A percentile compares a stretch with the other conserved stretches of the same genome.
Evolutionary conservation across 73 alveolate genomes (phyloP).

Genomic region (Tetrahymena thermophila): DNA sequence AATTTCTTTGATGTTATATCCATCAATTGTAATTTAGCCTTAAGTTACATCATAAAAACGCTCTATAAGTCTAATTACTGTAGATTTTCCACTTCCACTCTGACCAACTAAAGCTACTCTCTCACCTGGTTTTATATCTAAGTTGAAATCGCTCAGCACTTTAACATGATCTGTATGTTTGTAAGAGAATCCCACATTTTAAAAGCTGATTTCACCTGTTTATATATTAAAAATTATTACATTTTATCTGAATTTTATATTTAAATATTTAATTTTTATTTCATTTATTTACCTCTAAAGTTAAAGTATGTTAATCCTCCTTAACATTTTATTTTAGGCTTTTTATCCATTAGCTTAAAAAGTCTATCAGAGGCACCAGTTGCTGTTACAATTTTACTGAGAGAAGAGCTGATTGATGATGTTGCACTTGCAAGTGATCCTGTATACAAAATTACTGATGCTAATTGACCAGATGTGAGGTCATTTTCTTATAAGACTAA

Average conservation of each 20-base stretch:
- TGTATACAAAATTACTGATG: slow-evolving; percentile 28
- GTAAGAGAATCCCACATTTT: slow-evolving; percentile 15
- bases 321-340: slow-evolving; percentile 12
- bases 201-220: slow-evolving; percentile 11
- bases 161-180: slow-evolving; percentile 29
- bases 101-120: slow-evolving; percentile 62
- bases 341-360: slow-evolving; percentile 13
- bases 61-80: slow-evolving; percentile 70
- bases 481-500: slow-evolving; percentile 3
- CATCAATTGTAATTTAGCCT: slow-evolving; percentile 80
- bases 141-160: slow-evolving; percentile 43
- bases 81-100: slow-evolving; percentile 93
- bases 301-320: neutral
- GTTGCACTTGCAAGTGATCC: slow-evolving; percentile 11
- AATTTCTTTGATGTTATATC: slow-evolving; percentile 63
- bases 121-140: slow-evolving; percentile 49
- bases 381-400: slow-evolving; percentile 2
- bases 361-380: slow-evolving; percentile 9
- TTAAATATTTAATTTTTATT: too few relatives aligned
- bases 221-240: neutral
- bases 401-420: neutral
- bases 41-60: slow-evolving; percentile 87
- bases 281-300: neutral
- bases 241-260: neutral
- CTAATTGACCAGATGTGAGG: slow-evolving; percentile 16